Conservation (phyloP, 768 basidiomycete genomes). For the Mycena capillaripes region DNA sequence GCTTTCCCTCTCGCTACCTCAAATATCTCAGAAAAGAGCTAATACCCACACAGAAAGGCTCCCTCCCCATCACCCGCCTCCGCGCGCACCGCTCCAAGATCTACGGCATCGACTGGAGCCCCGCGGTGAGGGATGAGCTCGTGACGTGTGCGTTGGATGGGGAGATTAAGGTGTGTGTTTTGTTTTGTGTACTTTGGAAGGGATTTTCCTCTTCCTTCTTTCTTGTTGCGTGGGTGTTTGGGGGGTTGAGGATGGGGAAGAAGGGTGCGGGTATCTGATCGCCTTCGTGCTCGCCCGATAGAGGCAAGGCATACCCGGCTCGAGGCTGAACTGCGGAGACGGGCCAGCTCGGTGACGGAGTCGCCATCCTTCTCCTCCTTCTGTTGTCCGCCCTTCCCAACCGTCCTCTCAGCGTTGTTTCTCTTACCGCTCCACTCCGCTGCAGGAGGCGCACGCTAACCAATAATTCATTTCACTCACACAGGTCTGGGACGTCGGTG, state of each 20-base stretch:
- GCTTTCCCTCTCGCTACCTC: not conserved
- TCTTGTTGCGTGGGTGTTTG: too few species aligned
- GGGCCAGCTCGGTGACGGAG: too few species aligned
- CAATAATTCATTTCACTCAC: not conserved
- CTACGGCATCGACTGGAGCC: slow-evolving; percentile 98
- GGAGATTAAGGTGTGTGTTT: slow-evolving; percentile 88
- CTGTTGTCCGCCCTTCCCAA: too few species aligned
- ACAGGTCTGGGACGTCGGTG: slow-evolving; percentile 28
- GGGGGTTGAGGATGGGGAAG: too few species aligned
- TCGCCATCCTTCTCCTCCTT: not conserved
- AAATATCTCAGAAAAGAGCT: not conserved
- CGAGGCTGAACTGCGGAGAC: too few species aligned
- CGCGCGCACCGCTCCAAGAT: slow-evolving; percentile 92
- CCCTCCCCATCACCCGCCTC: slow-evolving; percentile 81
- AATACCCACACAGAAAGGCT: slow-evolving; percentile 77
- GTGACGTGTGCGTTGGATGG: slow-evolving; percentile 97
- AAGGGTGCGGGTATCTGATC: too few species aligned
- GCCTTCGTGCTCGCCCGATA: too few species aligned
- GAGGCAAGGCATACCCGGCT: too few species aligned
- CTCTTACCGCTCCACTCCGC: not conserved
- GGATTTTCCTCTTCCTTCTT: too few species aligned
- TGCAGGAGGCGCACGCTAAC: not conserved
- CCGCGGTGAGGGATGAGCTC: slow-evolving; percentile 78
- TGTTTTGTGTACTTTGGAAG: too few species aligned
- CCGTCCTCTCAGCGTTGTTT: too few species aligned